phyloP scores from a whole-genome alignment of 805 yeast genomes.

The Metschnikowia continentalis region DNA sequence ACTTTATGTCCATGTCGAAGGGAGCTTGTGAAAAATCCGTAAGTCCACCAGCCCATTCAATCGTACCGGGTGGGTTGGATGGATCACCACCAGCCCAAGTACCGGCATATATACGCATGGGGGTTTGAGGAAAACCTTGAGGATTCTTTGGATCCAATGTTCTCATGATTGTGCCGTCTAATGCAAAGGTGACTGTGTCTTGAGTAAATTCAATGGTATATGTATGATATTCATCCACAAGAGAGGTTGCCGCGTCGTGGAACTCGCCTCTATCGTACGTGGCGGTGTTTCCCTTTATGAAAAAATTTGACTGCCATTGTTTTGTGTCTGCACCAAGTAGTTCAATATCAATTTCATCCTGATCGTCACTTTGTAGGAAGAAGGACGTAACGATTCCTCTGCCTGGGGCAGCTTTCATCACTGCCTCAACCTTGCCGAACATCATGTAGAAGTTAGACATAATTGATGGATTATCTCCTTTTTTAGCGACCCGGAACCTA shows the following conservation, averaged over 20 bases:
- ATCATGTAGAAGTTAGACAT: constrained; percentile 77
- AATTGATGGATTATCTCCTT: constrained; percentile 75
- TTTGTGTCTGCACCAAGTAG: constrained; percentile 78
- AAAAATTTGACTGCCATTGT: constrained; percentile 74
- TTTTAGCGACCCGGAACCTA: constrained; percentile 51
- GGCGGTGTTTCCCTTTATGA: constrained; percentile 73
- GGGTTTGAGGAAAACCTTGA: constrained; percentile 87
- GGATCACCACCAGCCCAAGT: constrained; percentile 52
- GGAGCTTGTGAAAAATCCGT: constrained; percentile 23
- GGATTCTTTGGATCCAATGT: constrained; percentile 48
- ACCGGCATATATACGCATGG: constrained; percentile 51
- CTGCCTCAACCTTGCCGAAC: constrained; percentile 82
- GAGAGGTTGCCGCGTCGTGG: constrained; percentile 51
- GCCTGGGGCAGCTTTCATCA: constrained; percentile 70
- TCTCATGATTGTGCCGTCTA: constrained; percentile 70
- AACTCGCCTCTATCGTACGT: constrained; percentile 78
- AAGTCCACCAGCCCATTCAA: constrained; percentile 25
- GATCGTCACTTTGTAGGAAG: constrained; percentile 75
- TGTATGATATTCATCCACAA: constrained; percentile 61
- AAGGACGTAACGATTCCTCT: constrained; percentile 77
- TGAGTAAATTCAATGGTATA: constrained; percentile 84
- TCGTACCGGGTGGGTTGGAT: constrained; percentile 20
- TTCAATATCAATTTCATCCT: constrained; percentile 87
- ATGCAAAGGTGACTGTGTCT: constrained; percentile 59
- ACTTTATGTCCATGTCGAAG: constrained; percentile 20